A percentile compares a stretch with the other conserved stretches of the same genome.
These are phyloP conservation scores for Cucurbitaria berberidis DNA, from an alignment of 2,329 filamentous ascomycete genomes.

Conservation along the genomic window DNA sequence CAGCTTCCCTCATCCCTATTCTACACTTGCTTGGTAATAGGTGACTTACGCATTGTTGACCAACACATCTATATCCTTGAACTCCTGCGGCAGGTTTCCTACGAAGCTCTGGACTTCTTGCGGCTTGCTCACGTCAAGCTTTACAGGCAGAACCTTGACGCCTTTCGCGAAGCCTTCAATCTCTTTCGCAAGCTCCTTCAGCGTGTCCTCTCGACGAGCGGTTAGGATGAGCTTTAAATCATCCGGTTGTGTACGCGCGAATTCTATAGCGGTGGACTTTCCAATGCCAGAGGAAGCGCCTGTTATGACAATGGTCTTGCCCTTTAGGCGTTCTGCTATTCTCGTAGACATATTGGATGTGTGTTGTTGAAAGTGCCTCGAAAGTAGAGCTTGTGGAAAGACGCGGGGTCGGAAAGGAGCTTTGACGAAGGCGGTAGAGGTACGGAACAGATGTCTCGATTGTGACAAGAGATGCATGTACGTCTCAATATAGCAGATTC, in stretches of 20 bases:
- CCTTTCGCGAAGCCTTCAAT: conserved; percentile 76
- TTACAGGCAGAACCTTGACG: conserved; percentile 78
- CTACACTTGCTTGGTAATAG: background rate
- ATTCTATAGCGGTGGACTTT: conserved; percentile 82
- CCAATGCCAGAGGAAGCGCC: conserved; percentile 95
- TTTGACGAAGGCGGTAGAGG: conserved; percentile 19
- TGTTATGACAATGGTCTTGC: conserved; percentile 92
- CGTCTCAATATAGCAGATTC: conserved; percentile 7
- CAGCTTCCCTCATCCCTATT: background rate
- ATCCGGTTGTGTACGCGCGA: conserved; percentile 81
- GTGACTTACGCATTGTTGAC: conserved; percentile 66
- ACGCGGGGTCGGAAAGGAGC: conserved; percentile 19
- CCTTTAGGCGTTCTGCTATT: conserved; percentile 81
- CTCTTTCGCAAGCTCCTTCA: conserved; percentile 76
- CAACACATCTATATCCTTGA: conserved; percentile 81
- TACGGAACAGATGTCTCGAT: conserved; percentile 18
- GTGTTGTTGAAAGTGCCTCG: conserved; percentile 17
- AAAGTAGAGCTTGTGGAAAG: conserved; percentile 7
- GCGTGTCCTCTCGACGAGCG: conserved; percentile 79
- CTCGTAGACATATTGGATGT: conserved; percentile 69
- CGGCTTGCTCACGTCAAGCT: conserved; percentile 85
- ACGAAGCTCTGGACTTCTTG: conserved; percentile 78
- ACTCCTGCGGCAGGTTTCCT: conserved; percentile 75
- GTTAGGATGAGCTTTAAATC: conserved; percentile 85
- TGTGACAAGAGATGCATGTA: conserved; percentile 30